phyloP scores from a whole-genome alignment of 441 rosid genomes.

The Pelargonium fulgidum region DNA sequence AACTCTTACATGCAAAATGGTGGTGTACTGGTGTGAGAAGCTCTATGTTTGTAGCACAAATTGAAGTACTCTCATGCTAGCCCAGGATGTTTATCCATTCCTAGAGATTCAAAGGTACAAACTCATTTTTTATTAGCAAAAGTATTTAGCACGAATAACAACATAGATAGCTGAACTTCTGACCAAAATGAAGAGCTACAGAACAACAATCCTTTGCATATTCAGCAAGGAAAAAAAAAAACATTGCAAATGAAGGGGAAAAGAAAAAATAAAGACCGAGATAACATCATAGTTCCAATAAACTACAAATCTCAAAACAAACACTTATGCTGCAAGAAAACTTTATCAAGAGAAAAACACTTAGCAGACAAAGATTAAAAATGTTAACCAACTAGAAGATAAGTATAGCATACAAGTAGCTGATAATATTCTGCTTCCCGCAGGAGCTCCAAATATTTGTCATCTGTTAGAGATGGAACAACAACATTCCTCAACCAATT shows the following conservation, averaged over 20 bases:
- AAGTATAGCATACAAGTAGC: constrained; percentile 51
- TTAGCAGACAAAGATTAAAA: not conserved
- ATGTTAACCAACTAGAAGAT: constrained; percentile 9
- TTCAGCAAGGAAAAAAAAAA: not conserved
- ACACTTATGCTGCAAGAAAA: constrained; percentile 5
- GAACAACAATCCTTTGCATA: constrained; percentile 3
- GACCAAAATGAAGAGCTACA: not conserved
- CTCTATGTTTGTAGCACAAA: not conserved
- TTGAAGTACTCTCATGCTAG: not conserved
- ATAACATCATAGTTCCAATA: too few species aligned
- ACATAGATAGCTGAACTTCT: not conserved
- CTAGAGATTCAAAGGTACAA: not conserved
- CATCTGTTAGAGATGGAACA: constrained; percentile 52
- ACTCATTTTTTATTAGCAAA: not conserved
- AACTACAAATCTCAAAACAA: not conserved
- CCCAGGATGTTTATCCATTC: not conserved
- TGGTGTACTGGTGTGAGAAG: not conserved
- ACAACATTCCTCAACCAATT: constrained; percentile 92
- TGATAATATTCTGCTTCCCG: constrained; percentile 88
- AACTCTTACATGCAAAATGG: not conserved
- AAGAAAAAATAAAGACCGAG: not conserved
- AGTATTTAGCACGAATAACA: not conserved
- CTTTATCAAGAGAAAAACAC: not conserved
- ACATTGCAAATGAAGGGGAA: too few species aligned
- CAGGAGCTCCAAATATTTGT: constrained; percentile 57